Percentiles rank a stretch among this genome's conserved stretches.
phyloP scores from a whole-genome alignment of 1,284 basidiomycete genomes.

The Inonotus obliquus region DNA sequence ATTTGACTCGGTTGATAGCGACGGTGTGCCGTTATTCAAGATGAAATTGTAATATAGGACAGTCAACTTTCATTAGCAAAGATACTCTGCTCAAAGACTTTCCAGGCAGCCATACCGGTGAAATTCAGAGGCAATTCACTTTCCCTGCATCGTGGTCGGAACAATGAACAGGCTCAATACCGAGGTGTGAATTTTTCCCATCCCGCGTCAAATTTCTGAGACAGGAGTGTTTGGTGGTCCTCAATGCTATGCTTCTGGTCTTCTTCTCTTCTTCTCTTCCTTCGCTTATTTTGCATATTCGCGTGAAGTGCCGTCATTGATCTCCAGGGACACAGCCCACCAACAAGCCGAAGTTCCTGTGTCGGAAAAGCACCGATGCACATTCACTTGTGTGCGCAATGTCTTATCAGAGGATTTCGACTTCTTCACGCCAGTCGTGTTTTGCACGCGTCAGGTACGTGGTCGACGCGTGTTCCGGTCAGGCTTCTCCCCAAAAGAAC shows the following conservation, averaged over 20 bases:
- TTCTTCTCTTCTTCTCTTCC: background rate
- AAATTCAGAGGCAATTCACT: background rate
- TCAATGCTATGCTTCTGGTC: background rate
- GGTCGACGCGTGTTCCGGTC: background rate
- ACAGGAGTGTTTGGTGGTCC: background rate
- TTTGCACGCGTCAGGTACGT: background rate
- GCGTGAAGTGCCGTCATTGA: background rate
- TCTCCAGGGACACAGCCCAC: background rate
- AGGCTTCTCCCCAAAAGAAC: background rate
- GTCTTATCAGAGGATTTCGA: background rate
- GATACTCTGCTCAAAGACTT: background rate
- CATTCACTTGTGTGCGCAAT: too few species aligned
- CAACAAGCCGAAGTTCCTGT: background rate
- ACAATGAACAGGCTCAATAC: background rate
- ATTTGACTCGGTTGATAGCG: background rate
- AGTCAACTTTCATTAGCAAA: background rate
- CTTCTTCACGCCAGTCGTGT: background rate
- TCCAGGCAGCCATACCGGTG: background rate
- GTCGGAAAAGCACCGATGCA: too few species aligned
- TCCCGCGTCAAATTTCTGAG: background rate
- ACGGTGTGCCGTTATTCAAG: constrained; percentile 1
- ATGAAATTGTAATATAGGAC: background rate
- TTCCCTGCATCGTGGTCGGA: background rate
- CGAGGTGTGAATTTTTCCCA: background rate
- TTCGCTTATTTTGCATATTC: background rate